These are phyloP conservation scores for Monosporascus sp. DNA, from an alignment of 2,329 filamentous ascomycete genomes.

Conservation along the genomic window DNA sequence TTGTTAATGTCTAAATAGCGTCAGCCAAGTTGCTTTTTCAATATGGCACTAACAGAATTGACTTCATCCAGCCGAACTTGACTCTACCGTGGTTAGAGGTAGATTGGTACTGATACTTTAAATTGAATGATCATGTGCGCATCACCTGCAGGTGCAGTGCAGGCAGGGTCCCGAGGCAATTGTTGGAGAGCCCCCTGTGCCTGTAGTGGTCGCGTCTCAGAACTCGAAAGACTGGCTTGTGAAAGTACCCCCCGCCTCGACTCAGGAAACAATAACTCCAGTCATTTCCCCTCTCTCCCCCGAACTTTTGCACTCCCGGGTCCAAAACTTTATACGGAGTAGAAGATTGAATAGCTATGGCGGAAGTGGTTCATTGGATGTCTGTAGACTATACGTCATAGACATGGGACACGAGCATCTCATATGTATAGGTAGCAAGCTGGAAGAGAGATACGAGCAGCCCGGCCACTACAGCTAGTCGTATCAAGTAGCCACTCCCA, in stretches of 20 bases:
- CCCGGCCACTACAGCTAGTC: neutral
- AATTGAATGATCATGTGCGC: slow-evolving; percentile 1
- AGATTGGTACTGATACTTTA: neutral
- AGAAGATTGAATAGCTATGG: neutral
- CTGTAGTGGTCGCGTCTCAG: neutral
- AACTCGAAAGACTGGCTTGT: neutral
- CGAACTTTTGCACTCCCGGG: too few species aligned
- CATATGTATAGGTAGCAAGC: neutral
- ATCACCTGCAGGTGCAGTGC: neutral
- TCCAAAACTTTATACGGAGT: too few species aligned
- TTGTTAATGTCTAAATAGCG: neutral
- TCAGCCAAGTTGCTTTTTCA: neutral
- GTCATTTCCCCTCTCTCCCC: too few species aligned
- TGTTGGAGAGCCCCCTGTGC: neutral
- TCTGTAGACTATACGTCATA: neutral
- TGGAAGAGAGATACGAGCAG: neutral
- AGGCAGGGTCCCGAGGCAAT: neutral
- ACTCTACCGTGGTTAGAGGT: neutral
- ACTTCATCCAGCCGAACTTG: neutral
- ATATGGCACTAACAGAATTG: neutral
- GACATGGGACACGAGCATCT: neutral
- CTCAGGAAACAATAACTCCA: too few species aligned
- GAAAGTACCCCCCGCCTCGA: neutral
- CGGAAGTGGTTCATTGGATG: neutral
- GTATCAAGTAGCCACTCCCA: neutral